Conservation (phyloP, 2,329 filamentous ascomycete species). For the Fusarium vanettenii region DNA sequence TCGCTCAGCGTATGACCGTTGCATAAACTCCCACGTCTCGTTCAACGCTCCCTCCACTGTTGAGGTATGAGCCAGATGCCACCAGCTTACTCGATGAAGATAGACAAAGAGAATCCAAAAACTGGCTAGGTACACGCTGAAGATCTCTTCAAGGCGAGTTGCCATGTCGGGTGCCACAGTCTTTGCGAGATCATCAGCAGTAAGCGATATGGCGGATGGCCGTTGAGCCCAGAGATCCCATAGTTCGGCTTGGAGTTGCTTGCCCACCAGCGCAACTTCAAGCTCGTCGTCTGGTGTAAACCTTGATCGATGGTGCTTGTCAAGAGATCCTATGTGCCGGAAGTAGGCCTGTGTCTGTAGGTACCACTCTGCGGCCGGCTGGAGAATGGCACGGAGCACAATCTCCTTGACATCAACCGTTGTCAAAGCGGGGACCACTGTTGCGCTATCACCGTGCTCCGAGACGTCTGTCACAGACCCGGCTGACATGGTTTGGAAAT, state of each 20-base stretch:
- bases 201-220: constrained; percentile 7
- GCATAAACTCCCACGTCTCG: constrained; percentile 15
- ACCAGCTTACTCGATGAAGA: constrained; percentile 19
- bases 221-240: constrained; percentile 13
- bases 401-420: constrained; percentile 11
- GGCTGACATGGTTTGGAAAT: not conserved
- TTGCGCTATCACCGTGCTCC: not conserved
- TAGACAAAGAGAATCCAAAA: constrained; percentile 22
- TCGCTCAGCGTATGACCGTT: constrained; percentile 2
- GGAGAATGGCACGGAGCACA: constrained; percentile 10
- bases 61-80: constrained; percentile 14
- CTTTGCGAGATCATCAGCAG: not conserved
- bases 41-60: constrained; percentile 2
- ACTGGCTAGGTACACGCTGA: constrained; percentile 19
- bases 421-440: not conserved
- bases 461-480: not conserved
- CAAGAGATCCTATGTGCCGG: constrained; percentile 13
- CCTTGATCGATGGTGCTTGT: constrained; percentile 18
- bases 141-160: constrained; percentile 12
- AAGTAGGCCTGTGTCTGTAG: constrained; percentile 9
- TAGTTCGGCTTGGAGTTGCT: constrained; percentile 4
- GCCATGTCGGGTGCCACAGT: constrained; percentile 8
- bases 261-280: constrained; percentile 7
- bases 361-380: constrained; percentile 15
- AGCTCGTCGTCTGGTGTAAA: constrained; percentile 23